These are phyloP conservation scores for Magnolia changhungtana DNA, from an alignment of 164 flowering plant species.

Conservation along the genomic window DNA sequence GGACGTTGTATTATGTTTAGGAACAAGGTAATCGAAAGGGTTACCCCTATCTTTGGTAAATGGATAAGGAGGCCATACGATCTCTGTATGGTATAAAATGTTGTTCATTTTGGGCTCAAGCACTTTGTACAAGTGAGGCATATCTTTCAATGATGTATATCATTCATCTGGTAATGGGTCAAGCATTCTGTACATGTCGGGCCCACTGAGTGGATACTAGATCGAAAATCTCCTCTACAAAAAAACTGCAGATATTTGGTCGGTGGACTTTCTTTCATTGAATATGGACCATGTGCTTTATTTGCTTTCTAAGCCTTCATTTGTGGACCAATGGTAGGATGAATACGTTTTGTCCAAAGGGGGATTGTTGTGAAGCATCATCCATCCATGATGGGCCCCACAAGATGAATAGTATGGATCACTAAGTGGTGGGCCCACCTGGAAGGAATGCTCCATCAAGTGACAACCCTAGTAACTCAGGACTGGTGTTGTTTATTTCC, in stretches of 20 bases:
- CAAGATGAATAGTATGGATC: background rate
- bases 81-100: background rate
- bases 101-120: background rate
- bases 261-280: background rate
- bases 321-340: background rate
- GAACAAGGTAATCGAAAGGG: conserved; percentile 67
- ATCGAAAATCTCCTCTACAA: background rate
- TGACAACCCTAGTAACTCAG: background rate
- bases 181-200: background rate
- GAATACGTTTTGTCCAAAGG: background rate
- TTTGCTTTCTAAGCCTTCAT: background rate
- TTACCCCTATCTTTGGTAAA: background rate
- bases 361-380: background rate
- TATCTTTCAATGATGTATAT: background rate
- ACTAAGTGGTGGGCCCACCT: background rate
- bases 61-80: background rate
- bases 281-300: background rate
- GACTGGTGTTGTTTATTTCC: background rate
- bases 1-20: conserved; percentile 85
- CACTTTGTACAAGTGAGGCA: background rate
- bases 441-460: background rate
- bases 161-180: background rate
- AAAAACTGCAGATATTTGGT: background rate
- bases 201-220: background rate
- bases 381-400: background rate